phyloP scores from a whole-genome alignment of 345 rosid genomes.

The Anastatica hierochuntica region DNA sequence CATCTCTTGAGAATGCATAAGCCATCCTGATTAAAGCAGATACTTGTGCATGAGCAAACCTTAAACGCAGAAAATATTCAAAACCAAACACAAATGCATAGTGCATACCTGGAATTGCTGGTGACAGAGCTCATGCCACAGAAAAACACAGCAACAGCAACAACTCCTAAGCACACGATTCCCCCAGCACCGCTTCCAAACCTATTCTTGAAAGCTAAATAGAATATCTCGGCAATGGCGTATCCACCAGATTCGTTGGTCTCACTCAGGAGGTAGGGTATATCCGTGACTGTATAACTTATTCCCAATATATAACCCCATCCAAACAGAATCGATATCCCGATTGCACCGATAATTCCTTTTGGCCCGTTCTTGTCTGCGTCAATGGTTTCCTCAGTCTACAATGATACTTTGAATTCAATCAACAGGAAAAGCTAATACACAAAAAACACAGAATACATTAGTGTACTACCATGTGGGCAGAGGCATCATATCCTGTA shows the following conservation, averaged over 20 bases:
- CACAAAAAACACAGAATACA: neutral
- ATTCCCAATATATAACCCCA: slow-evolving; percentile 90
- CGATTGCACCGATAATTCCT: slow-evolving; percentile 82
- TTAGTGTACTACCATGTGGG: slow-evolving; percentile 64
- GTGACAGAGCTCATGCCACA: slow-evolving; percentile 98
- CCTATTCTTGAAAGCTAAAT: slow-evolving; percentile 69
- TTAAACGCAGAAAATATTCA: neutral
- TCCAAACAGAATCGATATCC: slow-evolving; percentile 83
- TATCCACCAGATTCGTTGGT: slow-evolving; percentile 84
- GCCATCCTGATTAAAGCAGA: slow-evolving; percentile 92
- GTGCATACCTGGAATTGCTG: slow-evolving; percentile 76
- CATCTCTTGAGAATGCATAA: slow-evolving; percentile 97
- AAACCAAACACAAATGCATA: neutral
- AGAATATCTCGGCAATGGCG: slow-evolving; percentile 86
- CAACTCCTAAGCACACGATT: slow-evolving; percentile 72
- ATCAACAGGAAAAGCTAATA: too few species aligned
- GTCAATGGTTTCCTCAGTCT: slow-evolving; percentile 91
- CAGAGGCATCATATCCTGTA: slow-evolving; percentile 90
- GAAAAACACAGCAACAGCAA: slow-evolving; percentile 86
- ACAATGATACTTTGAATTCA: too few species aligned
- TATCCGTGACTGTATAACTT: slow-evolving; percentile 79
- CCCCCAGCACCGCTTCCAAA: slow-evolving; percentile 87
- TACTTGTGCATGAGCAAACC: too few species aligned
- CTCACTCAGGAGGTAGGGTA: slow-evolving; percentile 57
- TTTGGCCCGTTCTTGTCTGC: slow-evolving; percentile 89